Percentiles rank a stretch among this genome's conserved stretches.
Conservation (phyloP, 805 yeast species). For the Barnettozyma sp. region DNA sequence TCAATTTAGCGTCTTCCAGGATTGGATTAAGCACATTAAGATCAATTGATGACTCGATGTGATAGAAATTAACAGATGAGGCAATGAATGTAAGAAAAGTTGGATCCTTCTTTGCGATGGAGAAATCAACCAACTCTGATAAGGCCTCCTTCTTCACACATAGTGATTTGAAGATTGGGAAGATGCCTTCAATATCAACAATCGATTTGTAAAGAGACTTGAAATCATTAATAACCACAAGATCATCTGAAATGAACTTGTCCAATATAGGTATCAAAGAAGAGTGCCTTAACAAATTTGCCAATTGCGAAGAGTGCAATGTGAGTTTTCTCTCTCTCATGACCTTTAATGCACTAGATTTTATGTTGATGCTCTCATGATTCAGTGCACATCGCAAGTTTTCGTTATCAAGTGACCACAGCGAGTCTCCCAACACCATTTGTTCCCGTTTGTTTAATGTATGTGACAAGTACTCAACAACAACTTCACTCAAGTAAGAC, state of each 20-base stretch:
- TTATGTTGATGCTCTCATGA: conserved; percentile 6
- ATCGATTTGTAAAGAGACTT: conserved; percentile 7
- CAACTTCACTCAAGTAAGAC: conserved; percentile 12
- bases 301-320: conserved; percentile 10
- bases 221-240: conserved; percentile 17
- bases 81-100: conserved; percentile 12
- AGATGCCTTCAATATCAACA: conserved; percentile 6
- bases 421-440: conserved; percentile 25
- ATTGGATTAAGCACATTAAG: conserved; percentile 1
- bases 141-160: conserved; percentile 6
- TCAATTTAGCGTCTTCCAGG: conserved; percentile 6
- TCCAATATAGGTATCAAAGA: conserved; percentile 6
- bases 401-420: conserved; percentile 18
- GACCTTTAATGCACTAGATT: conserved; percentile 10
- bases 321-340: conserved; percentile 15
- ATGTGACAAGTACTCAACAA: conserved; percentile 3
- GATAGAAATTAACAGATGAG: conserved; percentile 9
- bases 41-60: not conserved
- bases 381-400: conserved; percentile 10
- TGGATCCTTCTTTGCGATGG: conserved; percentile 3
- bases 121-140: conserved; percentile 11
- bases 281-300: not conserved
- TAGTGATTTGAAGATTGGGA: conserved; percentile 16
- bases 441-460: conserved; percentile 15
- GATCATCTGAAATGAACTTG: conserved; percentile 10